These are phyloP conservation scores for Paramarasmius palmivorus DNA, from an alignment of 1,284 basidiomycete genomes.

Conservation along the genomic window DNA sequence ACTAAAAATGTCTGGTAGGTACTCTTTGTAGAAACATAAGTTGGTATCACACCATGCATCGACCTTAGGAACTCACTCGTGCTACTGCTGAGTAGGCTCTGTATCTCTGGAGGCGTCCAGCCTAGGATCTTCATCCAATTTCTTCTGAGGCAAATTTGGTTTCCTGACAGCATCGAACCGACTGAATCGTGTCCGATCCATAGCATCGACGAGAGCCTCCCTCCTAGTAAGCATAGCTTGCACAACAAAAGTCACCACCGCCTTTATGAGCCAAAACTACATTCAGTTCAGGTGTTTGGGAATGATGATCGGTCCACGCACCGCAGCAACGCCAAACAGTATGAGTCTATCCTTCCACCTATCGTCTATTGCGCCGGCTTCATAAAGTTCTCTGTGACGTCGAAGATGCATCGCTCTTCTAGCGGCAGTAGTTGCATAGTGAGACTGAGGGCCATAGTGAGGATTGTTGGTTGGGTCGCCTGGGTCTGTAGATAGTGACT, in stretches of 20 bases:
- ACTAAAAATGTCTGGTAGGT: too few species aligned
- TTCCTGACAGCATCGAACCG: conserved; percentile 3
- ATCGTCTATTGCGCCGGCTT: conserved; percentile 48
- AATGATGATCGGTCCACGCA: too few species aligned
- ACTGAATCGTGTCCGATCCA: conserved; percentile 8
- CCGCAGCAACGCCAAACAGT: conserved; percentile 45
- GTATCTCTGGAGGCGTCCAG: conserved; percentile 8
- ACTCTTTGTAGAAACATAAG: too few species aligned
- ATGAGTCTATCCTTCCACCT: conserved; percentile 59
- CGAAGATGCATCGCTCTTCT: conserved; percentile 44
- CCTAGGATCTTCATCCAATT: conserved; percentile 14
- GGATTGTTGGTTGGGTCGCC: conserved; percentile 3
- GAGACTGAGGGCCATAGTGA: conserved; percentile 22
- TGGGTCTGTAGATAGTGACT: conserved; percentile 20
- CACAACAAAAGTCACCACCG: conserved; percentile 10
- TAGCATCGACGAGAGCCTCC: conserved; percentile 15
- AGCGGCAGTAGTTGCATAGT: conserved; percentile 37
- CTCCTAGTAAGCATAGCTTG: conserved; percentile 21
- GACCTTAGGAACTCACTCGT: too few species aligned
- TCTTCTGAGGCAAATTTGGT: neutral
- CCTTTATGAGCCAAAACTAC: neutral
- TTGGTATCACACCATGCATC: too few species aligned
- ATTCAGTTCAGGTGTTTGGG: too few species aligned
- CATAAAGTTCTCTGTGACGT: conserved; percentile 42
- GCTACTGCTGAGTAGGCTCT: neutral